Evolutionary conservation across 352 stramenopile species (phyloP).

Genomic region (Phytopythium oedochilum): DNA sequence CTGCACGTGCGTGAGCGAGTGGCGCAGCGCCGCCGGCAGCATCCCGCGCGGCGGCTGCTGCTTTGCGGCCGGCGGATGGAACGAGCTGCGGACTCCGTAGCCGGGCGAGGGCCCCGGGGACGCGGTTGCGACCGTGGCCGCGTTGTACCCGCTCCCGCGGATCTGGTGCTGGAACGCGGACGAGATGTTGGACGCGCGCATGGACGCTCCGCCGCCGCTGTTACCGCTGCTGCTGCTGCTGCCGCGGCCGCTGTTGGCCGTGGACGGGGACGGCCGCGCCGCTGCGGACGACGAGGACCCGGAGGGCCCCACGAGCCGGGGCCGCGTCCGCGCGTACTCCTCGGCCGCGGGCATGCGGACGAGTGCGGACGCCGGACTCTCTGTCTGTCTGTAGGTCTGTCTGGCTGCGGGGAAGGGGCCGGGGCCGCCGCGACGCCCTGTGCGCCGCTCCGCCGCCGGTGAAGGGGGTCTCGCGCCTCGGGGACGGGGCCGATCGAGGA

Average conservation of each 20-base stretch:
- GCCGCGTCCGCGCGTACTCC: constrained; percentile 30
- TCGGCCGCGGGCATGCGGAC: constrained; percentile 30
- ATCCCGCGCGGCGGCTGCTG: constrained; percentile 20
- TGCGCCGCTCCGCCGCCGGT: too few relatives aligned
- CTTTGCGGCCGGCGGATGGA: constrained; percentile 27
- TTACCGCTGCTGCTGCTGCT: neutral
- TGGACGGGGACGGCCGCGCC: neutral
- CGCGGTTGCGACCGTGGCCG: constrained; percentile 5
- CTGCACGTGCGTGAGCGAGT: constrained; percentile 50
- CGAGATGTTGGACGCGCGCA: constrained; percentile 12
- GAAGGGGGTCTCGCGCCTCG: too few relatives aligned
- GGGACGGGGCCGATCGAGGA: too few relatives aligned
- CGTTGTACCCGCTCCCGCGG: constrained; percentile 6
- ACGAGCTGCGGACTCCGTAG: constrained; percentile 18
- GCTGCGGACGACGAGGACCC: neutral
- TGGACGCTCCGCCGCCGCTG: constrained; percentile 3
- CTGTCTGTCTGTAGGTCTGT: too few relatives aligned
- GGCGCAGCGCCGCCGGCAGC: constrained; percentile 20
- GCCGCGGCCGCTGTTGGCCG: neutral
- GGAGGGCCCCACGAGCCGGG: constrained; percentile 14
- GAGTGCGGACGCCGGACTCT: neutral
- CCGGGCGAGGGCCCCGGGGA: neutral
- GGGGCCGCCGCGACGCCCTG: too few relatives aligned
- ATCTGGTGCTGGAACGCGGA: constrained; percentile 29
- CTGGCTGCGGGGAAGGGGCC: too few relatives aligned